Percentiles rank a stretch among this genome's conserved stretches.
phyloP scores from a whole-genome alignment of 2,329 filamentous ascomycete species.

The Magnaporthiopsis incrustans region DNA sequence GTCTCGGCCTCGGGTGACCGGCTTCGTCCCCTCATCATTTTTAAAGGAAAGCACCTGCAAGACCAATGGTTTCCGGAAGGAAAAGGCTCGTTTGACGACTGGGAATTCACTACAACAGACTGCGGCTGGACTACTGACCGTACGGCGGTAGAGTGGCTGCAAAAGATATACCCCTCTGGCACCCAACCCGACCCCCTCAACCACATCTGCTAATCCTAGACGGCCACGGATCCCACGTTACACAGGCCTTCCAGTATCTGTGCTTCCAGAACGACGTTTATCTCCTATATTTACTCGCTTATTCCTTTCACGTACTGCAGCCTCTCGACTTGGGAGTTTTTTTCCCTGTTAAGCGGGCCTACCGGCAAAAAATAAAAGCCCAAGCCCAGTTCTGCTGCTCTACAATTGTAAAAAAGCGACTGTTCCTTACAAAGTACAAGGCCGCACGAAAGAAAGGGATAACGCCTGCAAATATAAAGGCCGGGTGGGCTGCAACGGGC shows the following conservation, averaged over 20 bases:
- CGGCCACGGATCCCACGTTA: background rate
- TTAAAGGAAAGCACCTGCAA: background rate
- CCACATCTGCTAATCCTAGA: background rate
- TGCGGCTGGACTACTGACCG: background rate
- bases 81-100: background rate
- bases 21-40: background rate
- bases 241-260: background rate
- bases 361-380: background rate
- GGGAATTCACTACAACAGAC: background rate
- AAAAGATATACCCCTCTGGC: background rate
- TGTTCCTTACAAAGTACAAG: background rate
- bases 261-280: background rate
- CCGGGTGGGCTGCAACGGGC: background rate
- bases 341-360: background rate
- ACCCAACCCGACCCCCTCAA: background rate
- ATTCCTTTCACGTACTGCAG: conserved; percentile 1
- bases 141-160: background rate
- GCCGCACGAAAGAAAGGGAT: background rate
- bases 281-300: background rate
- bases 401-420: background rate
- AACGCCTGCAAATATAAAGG: background rate
- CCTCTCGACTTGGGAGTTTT: background rate
- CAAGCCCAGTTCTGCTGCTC: background rate
- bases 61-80: background rate
- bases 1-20: background rate